phyloP scores from a whole-genome alignment of 257 asterid genomes.

The Thymus mandschuricus region DNA sequence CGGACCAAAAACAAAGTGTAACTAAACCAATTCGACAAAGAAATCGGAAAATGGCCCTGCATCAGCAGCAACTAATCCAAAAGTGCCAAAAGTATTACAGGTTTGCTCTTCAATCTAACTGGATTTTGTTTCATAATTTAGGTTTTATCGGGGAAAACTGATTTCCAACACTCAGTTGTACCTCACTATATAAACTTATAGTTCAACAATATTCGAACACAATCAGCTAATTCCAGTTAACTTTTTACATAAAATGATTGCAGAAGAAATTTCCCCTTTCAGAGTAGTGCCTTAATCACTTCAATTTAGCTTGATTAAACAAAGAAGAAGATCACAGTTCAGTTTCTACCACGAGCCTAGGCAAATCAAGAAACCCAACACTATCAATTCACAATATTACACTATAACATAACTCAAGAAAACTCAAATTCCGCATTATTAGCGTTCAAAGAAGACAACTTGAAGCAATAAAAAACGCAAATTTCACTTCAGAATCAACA shows the following conservation, averaged over 20 bases:
- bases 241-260: background rate
- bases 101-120: too few species aligned
- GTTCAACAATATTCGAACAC: too few species aligned
- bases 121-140: background rate
- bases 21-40: background rate
- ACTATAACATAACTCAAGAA: background rate
- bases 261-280: background rate
- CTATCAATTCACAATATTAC: background rate
- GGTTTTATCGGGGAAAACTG: background rate
- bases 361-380: background rate
- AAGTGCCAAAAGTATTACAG: too few species aligned
- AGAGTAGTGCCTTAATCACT: slow-evolving; percentile 6
- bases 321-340: background rate
- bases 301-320: slow-evolving; percentile 12
- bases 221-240: background rate
- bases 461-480: background rate
- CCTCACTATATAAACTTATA: too few species aligned
- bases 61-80: too few species aligned
- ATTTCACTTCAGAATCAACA: background rate
- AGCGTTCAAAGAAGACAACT: background rate
- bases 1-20: background rate
- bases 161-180: background rate
- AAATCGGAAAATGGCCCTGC: background rate
- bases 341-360: background rate
- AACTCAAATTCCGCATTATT: slow-evolving; percentile 21